Evolutionary conservation across 108 stramenopile species (phyloP), one percentile per base, ranked within the genome.

Genomic region (Fistulifera pelliculosa): DNA sequence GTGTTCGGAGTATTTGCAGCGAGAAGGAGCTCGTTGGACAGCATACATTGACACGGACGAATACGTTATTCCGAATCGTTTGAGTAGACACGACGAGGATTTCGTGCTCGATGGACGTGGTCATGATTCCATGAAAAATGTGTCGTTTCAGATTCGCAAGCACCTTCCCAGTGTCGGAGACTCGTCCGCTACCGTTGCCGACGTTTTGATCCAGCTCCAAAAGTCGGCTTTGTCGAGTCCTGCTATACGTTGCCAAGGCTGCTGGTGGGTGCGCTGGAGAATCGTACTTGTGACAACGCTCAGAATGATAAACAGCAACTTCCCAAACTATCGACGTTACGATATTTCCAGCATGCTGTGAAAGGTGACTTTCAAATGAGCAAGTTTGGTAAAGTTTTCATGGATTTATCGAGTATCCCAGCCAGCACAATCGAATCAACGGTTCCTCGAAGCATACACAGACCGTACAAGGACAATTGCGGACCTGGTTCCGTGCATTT

Each of bases 361-460:
- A 73, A 65, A 56, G 69, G 54, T 1, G 65, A 70, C 41, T 73
- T 73, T 54, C 21, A 27, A n/a, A 49, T 45, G 27, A 73, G 72
- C 51, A 67, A 65, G 25, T 82, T 58, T 52, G 74, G 69, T 13
- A 79, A 83, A 38, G 75, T 73, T 13, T 64, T 83, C 10, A 61
- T 83, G 28, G 65, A 83, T 43, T 49, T 83, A 13, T 75, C 71
- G 13, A 38, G 56, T 18, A 62, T 82, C 11, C 52, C 64, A 1
- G 40, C 12, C 4, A 15, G 24, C 1, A 56, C 39, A 31, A 40
- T 66, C 2, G 17, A 47, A 38, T 19, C 2, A 27, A 24, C 15
- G 6, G 12, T 8, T 16, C 70, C 64, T 8, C 27, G 49, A 0
- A 71, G 65, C 60, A 71, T 71, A 27, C 70, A 71, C 25, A 52